Evolutionary conservation across 1,139 yeast species (phyloP).

Genomic region (Geotrichum citri-aurantii): DNA sequence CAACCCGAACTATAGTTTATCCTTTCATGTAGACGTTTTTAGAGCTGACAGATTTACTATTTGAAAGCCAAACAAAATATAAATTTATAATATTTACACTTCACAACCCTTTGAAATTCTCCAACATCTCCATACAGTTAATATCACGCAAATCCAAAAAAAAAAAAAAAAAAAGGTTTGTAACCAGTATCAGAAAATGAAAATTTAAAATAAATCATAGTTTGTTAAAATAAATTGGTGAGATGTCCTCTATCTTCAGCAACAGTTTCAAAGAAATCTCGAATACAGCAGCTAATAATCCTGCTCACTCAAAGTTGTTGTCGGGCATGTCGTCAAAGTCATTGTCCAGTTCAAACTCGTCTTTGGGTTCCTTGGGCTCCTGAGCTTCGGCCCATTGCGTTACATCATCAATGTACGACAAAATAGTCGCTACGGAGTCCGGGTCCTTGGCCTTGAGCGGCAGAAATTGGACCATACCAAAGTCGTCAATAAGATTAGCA

Average conservation of each 20-base stretch:
- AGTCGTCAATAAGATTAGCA: conserved; percentile 81
- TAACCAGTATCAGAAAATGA: neutral
- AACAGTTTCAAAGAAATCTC: neutral
- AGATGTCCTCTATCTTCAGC: no score
- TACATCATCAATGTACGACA: conserved; percentile 91
- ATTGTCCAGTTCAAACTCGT: conserved; percentile 56
- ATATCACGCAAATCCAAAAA: no score
- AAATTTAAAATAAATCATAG: neutral
- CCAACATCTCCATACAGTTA: no score
- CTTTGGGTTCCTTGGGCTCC: conserved; percentile 94
- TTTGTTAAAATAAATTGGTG: no score
- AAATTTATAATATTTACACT: no score
- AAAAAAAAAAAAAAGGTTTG: neutral
- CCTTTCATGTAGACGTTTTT: no score
- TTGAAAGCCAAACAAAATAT: no score
- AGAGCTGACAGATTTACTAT: no score
- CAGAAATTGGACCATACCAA: conserved; percentile 96
- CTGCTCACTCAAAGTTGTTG: conserved; percentile 4
- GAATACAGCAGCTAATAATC: neutral
- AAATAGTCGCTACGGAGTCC: conserved; percentile 71
- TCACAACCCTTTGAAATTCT: no score
- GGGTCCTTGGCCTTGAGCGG: conserved; percentile 83
- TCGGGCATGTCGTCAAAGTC: conserved; percentile 13
- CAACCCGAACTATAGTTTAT: no score
- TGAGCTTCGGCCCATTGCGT: conserved; percentile 97